A percentile compares a stretch with the other conserved stretches of the same genome.
phyloP scores from a whole-genome alignment of 2,329 filamentous ascomycete species.

The Xylaria sp. region DNA sequence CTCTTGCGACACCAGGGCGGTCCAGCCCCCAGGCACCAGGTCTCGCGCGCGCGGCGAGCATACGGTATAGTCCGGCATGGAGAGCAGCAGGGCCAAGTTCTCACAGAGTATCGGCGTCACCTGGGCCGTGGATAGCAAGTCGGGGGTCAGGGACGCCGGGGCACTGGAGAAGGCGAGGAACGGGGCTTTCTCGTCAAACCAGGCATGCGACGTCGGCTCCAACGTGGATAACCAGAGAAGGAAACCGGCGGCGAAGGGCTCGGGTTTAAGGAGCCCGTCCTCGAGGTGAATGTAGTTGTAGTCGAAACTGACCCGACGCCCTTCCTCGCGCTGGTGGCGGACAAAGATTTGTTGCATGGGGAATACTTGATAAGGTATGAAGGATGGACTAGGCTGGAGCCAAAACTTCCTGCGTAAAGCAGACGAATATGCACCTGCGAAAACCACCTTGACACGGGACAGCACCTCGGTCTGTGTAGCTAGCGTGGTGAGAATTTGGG shows the following conservation, averaged over 20 bases:
- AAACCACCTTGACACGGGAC: constrained; percentile 17
- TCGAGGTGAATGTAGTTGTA: constrained; percentile 24
- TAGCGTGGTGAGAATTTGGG: constrained; percentile 17
- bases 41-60: too few species aligned
- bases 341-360: constrained; percentile 32
- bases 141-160: constrained; percentile 23
- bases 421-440: constrained; percentile 32
- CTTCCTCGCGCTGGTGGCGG: neutral
- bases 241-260: constrained; percentile 31
- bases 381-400: constrained; percentile 19
- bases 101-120: constrained; percentile 32
- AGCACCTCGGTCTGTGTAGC: constrained; percentile 22
- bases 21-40: too few species aligned
- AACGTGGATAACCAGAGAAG: constrained; percentile 26
- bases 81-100: too few species aligned
- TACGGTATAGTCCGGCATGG: too few species aligned
- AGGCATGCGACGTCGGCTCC: neutral
- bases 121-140: constrained; percentile 7
- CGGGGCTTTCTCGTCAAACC: constrained; percentile 12
- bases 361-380: constrained; percentile 19
- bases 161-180: constrained; percentile 33
- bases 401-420: constrained; percentile 31
- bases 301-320: neutral
- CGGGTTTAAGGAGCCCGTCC: constrained; percentile 34
- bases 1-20: too few species aligned